Conservation (phyloP, 345 rosid genomes). For the Rhodamnia argentea region DNA sequence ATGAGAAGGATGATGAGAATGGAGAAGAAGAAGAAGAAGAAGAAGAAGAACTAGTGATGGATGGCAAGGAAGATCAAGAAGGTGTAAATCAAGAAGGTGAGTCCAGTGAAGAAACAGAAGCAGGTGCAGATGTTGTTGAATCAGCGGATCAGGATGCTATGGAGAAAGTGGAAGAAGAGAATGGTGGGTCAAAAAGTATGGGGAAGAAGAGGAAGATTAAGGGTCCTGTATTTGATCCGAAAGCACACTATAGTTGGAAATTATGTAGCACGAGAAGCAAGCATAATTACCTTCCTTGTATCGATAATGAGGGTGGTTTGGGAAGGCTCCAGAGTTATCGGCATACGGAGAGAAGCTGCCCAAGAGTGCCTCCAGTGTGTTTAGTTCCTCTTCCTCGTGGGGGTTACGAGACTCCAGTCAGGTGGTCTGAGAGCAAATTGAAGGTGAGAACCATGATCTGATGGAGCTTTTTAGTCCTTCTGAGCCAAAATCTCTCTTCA, state of each 20-base stretch:
- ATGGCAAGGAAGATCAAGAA: slow-evolving; percentile 35
- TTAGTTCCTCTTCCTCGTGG: slow-evolving; percentile 78
- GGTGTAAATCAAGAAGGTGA: slow-evolving; percentile 29
- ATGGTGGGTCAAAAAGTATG: slow-evolving; percentile 8
- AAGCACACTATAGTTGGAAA: slow-evolving; percentile 74
- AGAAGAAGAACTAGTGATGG: slow-evolving; percentile 26
- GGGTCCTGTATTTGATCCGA: slow-evolving; percentile 88
- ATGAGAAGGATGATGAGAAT: slow-evolving; percentile 28
- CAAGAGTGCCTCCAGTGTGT: slow-evolving; percentile 61
- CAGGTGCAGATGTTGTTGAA: slow-evolving; percentile 32
- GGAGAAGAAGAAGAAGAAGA: slow-evolving; percentile 4
- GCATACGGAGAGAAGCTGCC: slow-evolving; percentile 88
- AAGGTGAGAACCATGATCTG: slow-evolving; percentile 36
- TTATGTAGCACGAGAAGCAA: slow-evolving; percentile 81
- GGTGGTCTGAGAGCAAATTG: slow-evolving; percentile 76
- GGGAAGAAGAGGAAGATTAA: slow-evolving; percentile 50
- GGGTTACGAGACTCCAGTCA: slow-evolving; percentile 61
- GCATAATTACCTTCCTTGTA: slow-evolving; percentile 92
- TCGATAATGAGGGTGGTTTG: slow-evolving; percentile 58
- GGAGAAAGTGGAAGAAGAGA: slow-evolving; percentile 36
- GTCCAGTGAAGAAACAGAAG: slow-evolving; percentile 26
- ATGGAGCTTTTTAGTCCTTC: not conserved
- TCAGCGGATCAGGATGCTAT: slow-evolving; percentile 32
- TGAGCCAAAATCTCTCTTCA: not conserved
- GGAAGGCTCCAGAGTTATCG: slow-evolving; percentile 60